A percentile compares a stretch with the other conserved stretches of the same genome.
Evolutionary conservation across 2,329 filamentous ascomycete genomes (phyloP).

Genomic region (Emergomyces pasteurianus): DNA sequence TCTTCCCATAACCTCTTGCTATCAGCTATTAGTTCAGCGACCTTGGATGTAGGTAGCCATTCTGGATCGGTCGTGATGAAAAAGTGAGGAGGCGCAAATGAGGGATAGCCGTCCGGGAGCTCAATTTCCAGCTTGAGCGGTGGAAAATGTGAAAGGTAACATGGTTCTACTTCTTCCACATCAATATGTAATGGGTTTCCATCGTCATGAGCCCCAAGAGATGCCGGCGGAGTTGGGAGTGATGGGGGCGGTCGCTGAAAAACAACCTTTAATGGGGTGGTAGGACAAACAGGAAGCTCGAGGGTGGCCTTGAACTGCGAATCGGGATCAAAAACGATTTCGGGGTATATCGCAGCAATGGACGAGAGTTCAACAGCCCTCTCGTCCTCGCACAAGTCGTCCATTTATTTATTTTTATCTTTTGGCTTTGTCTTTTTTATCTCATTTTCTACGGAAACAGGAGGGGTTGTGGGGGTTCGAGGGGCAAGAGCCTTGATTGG

Average conservation of each 20-base stretch:
- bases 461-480: not conserved
- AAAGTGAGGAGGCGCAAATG: slow-evolving; percentile 38
- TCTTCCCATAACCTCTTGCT: slow-evolving; percentile 47
- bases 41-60: slow-evolving; percentile 41
- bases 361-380: slow-evolving; percentile 48
- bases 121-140: slow-evolving; percentile 42
- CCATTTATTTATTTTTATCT: slow-evolving; percentile 19
- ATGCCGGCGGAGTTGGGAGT: slow-evolving; percentile 32
- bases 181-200: slow-evolving; percentile 12
- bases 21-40: slow-evolving; percentile 36
- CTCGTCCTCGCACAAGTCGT: slow-evolving; percentile 39
- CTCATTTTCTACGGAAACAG: not conserved
- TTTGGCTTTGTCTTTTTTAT: not conserved
- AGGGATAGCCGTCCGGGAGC: slow-evolving; percentile 46
- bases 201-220: slow-evolving; percentile 20
- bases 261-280: slow-evolving; percentile 38
- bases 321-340: slow-evolving; percentile 39
- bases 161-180: slow-evolving; percentile 24
- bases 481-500: not conserved
- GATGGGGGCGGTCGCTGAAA: slow-evolving; percentile 27
- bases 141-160: slow-evolving; percentile 44
- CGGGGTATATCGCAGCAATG: slow-evolving; percentile 51
- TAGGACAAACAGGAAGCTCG: slow-evolving; percentile 44
- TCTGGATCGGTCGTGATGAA: slow-evolving; percentile 36
- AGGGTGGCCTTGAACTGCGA: slow-evolving; percentile 40